Conservation (phyloP, 495 filamentous ascomycete species). For the Neurospora sp. region DNA sequence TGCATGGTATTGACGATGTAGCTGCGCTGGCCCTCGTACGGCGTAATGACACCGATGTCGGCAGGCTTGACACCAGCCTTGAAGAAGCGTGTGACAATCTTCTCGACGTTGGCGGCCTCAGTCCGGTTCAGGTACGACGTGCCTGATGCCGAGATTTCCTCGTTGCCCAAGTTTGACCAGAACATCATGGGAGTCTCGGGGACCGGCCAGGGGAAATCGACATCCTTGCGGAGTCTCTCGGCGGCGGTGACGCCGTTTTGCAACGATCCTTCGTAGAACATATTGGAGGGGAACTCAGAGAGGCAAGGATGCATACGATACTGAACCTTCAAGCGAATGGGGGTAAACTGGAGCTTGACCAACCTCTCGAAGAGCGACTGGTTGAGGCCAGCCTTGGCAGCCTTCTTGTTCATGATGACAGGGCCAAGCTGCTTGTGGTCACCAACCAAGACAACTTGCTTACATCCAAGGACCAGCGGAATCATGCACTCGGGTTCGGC, state of each 20-base stretch:
- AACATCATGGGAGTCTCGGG: conserved; percentile 98
- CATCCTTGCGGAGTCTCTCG: conserved; percentile 80
- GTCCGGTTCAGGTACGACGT: conserved; percentile 98
- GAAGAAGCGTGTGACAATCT: conserved; percentile 97
- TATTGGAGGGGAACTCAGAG: conserved; percentile 96
- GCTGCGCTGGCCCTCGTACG: conserved; percentile 96
- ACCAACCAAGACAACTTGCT: conserved; percentile 94
- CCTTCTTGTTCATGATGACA: conserved; percentile 99
- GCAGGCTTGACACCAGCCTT: conserved; percentile 91
- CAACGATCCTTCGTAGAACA: conserved; percentile 98
- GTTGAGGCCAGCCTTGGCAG: conserved; percentile 92
- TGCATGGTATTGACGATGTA: conserved; percentile 99
- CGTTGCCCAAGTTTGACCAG: conserved; percentile 95
- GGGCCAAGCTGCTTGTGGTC: conserved; percentile 98
- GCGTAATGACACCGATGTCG: conserved; percentile 96
- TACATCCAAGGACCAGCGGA: conserved; percentile 91
- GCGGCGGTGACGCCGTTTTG: conserved; percentile 94
- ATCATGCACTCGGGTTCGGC: conserved; percentile 99
- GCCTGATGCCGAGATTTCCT: conserved; percentile 95
- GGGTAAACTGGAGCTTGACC: conserved; percentile 83
- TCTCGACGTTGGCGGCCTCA: conserved; percentile 94
- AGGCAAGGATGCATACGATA: conserved; percentile 99
- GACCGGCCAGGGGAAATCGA: conserved; percentile 98
- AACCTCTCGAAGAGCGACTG: conserved; percentile 96
- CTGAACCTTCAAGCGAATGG: conserved; percentile 91